These are phyloP conservation scores for Phytophthora brassicae DNA, from an alignment of 352 stramenopile genomes.

Conservation along the genomic window DNA sequence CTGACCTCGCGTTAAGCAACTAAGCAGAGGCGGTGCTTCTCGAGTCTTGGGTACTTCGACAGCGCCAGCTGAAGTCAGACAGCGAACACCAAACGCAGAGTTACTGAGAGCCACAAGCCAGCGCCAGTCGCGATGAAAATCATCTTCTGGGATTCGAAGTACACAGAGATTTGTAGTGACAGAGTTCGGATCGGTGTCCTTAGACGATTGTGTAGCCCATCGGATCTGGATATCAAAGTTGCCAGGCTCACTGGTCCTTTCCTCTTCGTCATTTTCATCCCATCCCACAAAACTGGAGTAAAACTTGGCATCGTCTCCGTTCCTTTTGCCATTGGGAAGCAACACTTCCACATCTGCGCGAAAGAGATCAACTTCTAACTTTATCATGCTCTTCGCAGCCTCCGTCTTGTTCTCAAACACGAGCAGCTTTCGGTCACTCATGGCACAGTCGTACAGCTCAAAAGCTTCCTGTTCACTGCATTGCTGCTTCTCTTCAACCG, in stretches of 20 bases:
- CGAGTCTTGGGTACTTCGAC: neutral
- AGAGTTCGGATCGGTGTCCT: neutral
- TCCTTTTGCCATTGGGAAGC: conserved; percentile 31
- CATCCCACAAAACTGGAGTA: conserved; percentile 32
- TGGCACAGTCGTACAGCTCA: conserved; percentile 38
- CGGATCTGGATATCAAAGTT: conserved; percentile 40
- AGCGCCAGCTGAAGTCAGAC: conserved; percentile 24
- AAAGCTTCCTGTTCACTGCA: conserved; percentile 27
- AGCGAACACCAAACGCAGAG: conserved; percentile 45
- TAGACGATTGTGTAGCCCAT: too few relatives aligned
- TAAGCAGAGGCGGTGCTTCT: conserved; percentile 42
- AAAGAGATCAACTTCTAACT: conserved; percentile 43
- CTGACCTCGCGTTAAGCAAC: conserved; percentile 63
- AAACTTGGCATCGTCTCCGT: conserved; percentile 8
- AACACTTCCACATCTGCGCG: conserved; percentile 38
- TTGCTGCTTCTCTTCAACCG: conserved; percentile 1
- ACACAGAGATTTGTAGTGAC: conserved; percentile 21
- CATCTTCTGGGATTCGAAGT: conserved; percentile 53
- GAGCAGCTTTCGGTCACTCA: conserved; percentile 37
- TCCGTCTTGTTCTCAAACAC: conserved; percentile 32
- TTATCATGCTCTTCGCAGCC: conserved; percentile 3
- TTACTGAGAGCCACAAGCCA: conserved; percentile 72
- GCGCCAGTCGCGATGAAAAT: conserved; percentile 58
- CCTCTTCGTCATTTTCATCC: conserved; percentile 15
- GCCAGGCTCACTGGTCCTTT: conserved; percentile 13